Conservation (phyloP, 2,329 filamentous ascomycete genomes). For the Dactylonectria estremocensis region DNA sequence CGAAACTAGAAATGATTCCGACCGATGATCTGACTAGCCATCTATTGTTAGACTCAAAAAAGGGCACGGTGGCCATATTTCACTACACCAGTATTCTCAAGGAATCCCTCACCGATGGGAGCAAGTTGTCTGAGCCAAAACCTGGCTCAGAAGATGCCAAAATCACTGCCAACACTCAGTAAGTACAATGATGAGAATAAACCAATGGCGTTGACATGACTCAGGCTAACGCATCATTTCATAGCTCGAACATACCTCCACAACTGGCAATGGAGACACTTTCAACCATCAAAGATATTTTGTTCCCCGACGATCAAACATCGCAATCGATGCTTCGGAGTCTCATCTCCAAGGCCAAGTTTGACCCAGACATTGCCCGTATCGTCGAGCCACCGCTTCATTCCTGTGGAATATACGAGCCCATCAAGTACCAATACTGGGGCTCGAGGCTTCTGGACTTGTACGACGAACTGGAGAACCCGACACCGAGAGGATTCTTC, state of each 20-base stretch:
- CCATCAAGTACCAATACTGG: not conserved
- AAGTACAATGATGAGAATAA: too few relatives aligned
- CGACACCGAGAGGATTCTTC: conserved; percentile 33
- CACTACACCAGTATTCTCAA: conserved; percentile 29
- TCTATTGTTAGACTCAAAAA: conserved; percentile 17
- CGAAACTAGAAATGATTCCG: conserved; percentile 21
- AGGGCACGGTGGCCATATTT: conserved; percentile 21
- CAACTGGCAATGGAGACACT: conserved; percentile 19
- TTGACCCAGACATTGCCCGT: conserved; percentile 10
- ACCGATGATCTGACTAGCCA: conserved; percentile 31
- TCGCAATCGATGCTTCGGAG: conserved; percentile 9
- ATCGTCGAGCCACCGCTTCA: not conserved
- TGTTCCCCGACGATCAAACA: conserved; percentile 12
- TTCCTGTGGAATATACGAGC: not conserved
- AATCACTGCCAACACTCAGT: not conserved
- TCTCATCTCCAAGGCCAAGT: conserved; percentile 6
- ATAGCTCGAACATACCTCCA: conserved; percentile 3
- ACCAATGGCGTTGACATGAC: too few relatives aligned
- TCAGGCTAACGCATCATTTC: not conserved
- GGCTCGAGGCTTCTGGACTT: conserved; percentile 30
- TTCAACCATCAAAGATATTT: not conserved
- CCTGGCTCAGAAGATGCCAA: not conserved
- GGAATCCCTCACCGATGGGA: conserved; percentile 11
- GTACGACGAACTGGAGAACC: conserved; percentile 38
- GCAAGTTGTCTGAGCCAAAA: not conserved